Conservation (phyloP, 257 asterid genomes). For the Fraxinus pennsylvanica region DNA sequence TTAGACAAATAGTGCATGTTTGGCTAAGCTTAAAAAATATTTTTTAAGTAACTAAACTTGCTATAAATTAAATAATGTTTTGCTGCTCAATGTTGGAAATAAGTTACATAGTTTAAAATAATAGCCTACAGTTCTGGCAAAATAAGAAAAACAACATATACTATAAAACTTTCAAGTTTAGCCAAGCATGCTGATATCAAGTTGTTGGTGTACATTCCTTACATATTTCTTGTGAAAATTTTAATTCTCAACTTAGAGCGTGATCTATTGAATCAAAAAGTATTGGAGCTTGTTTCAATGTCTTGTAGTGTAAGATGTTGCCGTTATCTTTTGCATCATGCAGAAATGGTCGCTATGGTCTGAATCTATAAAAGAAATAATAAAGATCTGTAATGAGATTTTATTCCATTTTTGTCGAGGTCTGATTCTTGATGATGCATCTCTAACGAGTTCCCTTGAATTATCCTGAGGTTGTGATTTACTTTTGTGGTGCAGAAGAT, state of each 20-base stretch:
- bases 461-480: background rate
- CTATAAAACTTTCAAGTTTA: background rate
- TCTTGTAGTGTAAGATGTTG: background rate
- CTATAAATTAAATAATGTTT: too few relatives aligned
- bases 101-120: too few relatives aligned
- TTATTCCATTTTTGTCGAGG: background rate
- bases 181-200: background rate
- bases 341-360: too few relatives aligned
- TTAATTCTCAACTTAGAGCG: background rate
- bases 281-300: too few relatives aligned
- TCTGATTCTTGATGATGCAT: background rate
- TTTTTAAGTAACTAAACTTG: background rate
- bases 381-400: background rate
- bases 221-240: background rate
- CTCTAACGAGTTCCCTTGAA: background rate
- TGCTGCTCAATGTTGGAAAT: background rate
- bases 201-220: background rate
- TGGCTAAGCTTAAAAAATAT: background rate
- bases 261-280: background rate
- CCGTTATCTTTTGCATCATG: background rate
- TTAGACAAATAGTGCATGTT: background rate
- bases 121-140: too few relatives aligned
- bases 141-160: background rate
- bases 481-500: background rate
- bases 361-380: too few relatives aligned